Evolutionary conservation across 2,329 filamentous ascomycete species (phyloP).

Genomic region (Westerdykella aurantiaca): DNA sequence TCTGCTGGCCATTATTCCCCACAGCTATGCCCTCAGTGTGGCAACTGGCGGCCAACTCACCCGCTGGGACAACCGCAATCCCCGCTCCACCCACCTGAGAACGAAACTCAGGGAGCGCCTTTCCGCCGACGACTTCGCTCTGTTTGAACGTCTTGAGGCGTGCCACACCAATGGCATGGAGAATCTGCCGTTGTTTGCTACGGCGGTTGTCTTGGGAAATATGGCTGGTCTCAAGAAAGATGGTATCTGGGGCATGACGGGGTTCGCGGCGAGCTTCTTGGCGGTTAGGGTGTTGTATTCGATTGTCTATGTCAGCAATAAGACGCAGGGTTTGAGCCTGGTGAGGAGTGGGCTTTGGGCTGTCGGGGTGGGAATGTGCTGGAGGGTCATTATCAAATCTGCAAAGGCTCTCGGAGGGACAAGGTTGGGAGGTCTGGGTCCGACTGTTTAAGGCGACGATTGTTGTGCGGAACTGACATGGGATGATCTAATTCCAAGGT

Average conservation of each 20-base stretch:
- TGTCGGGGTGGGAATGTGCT: constrained; percentile 16
- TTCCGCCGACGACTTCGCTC: constrained; percentile 33
- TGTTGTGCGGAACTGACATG: no score
- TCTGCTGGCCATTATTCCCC: constrained; percentile 38
- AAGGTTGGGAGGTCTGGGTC: neutral
- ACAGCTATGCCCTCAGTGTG: constrained; percentile 35
- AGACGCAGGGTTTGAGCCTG: constrained; percentile 16
- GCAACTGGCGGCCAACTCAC: constrained; percentile 33
- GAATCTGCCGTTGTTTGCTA: constrained; percentile 43
- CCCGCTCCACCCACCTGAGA: constrained; percentile 34
- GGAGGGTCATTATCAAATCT: constrained; percentile 16
- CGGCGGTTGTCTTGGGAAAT: constrained; percentile 41
- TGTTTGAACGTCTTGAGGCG: constrained; percentile 42
- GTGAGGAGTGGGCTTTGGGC: constrained; percentile 18
- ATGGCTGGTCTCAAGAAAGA: constrained; percentile 34
- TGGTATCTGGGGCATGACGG: constrained; percentile 23
- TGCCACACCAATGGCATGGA: constrained; percentile 46
- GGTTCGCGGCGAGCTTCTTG: constrained; percentile 35
- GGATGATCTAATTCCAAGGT: no score
- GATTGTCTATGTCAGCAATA: constrained; percentile 31
- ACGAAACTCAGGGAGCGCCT: constrained; percentile 35
- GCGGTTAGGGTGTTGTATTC: constrained; percentile 36
- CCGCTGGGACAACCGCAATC: constrained; percentile 42
- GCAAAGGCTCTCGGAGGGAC: constrained; percentile 17
- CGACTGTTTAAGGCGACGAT: neutral